A percentile compares a stretch with the other conserved stretches of the same genome.
These are phyloP conservation scores for Diaporthe capsici DNA, from an alignment of 2,329 filamentous ascomycete genomes.

Conservation along the genomic window DNA sequence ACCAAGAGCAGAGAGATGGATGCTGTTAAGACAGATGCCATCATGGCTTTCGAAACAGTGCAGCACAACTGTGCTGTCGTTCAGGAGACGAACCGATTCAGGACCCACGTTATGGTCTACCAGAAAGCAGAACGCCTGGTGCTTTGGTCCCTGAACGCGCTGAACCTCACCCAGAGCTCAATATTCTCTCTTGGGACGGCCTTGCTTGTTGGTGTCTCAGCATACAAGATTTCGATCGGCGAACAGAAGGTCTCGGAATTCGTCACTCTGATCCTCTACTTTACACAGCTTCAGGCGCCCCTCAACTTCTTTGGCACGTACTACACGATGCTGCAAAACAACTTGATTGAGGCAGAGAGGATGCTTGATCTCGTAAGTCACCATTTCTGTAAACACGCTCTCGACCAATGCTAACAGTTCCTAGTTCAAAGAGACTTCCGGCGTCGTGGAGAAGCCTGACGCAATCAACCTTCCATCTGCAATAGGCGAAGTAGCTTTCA, in stretches of 20 bases:
- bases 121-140: constrained; percentile 71
- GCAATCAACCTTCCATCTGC: constrained; percentile 51
- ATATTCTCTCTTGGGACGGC: constrained; percentile 74
- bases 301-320: constrained; percentile 72
- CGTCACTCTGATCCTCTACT: constrained; percentile 69
- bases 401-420: neutral
- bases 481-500: constrained; percentile 57
- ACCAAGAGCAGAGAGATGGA: constrained; percentile 62
- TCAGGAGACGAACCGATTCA: constrained; percentile 71
- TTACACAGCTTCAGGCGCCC: constrained; percentile 72
- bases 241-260: constrained; percentile 69
- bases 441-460: constrained; percentile 58
- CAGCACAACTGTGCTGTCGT: constrained; percentile 75
- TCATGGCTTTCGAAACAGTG: constrained; percentile 68
- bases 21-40: constrained; percentile 62
- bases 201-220: constrained; percentile 72
- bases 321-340: constrained; percentile 62
- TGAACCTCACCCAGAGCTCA: constrained; percentile 74
- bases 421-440: constrained; percentile 59
- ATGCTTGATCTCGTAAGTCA: constrained; percentile 55
- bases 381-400: too few species aligned
- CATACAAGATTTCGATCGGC: constrained; percentile 72
- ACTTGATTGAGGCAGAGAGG: constrained; percentile 61
- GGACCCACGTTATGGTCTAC: constrained; percentile 67
- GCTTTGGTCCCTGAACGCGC: constrained; percentile 67